phyloP scores from a whole-genome alignment of 2,329 filamentous ascomycete species.

The Sporothrix brunneoviolacea region DNA sequence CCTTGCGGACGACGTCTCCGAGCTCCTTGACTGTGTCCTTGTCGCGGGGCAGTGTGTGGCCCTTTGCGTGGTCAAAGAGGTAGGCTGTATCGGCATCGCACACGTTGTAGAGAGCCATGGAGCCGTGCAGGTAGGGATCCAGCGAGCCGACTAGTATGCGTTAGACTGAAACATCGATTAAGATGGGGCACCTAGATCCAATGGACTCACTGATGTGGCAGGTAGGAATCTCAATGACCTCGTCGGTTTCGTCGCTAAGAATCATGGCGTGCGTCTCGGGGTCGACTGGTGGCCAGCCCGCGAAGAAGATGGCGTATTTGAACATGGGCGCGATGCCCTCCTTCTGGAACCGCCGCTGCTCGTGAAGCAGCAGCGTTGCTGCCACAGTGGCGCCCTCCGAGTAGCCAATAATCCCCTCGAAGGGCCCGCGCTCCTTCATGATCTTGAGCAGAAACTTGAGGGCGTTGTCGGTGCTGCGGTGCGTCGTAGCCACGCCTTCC shows the following conservation, averaged over 20 bases:
- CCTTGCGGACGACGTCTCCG: slow-evolving; percentile 35
- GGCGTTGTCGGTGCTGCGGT: slow-evolving; percentile 33
- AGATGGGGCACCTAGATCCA: background rate
- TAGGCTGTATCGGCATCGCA: slow-evolving; percentile 53
- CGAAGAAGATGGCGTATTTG: slow-evolving; percentile 46
- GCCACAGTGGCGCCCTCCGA: slow-evolving; percentile 54
- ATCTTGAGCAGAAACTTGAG: slow-evolving; percentile 37
- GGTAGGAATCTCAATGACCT: slow-evolving; percentile 45
- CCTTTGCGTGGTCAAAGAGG: slow-evolving; percentile 60
- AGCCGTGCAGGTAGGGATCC: slow-evolving; percentile 56
- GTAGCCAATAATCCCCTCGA: slow-evolving; percentile 53
- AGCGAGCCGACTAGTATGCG: slow-evolving; percentile 38
- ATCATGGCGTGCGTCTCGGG: slow-evolving; percentile 37
- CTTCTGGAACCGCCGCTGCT: slow-evolving; percentile 33
- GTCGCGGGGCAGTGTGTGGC: slow-evolving; percentile 54
- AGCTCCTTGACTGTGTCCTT: slow-evolving; percentile 41
- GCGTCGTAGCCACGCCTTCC: slow-evolving; percentile 26
- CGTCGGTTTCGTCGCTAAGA: slow-evolving; percentile 42
- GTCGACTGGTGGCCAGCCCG: slow-evolving; percentile 47
- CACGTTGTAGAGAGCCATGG: slow-evolving; percentile 54
- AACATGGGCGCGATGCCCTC: slow-evolving; percentile 32
- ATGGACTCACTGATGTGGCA: slow-evolving; percentile 41
- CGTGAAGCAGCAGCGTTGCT: slow-evolving; percentile 45
- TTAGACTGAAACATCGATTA: background rate
- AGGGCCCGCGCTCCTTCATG: slow-evolving; percentile 38